These are phyloP conservation scores for Plasmopara viticola DNA, from an alignment of 352 stramenopile genomes.

Conservation along the genomic window DNA sequence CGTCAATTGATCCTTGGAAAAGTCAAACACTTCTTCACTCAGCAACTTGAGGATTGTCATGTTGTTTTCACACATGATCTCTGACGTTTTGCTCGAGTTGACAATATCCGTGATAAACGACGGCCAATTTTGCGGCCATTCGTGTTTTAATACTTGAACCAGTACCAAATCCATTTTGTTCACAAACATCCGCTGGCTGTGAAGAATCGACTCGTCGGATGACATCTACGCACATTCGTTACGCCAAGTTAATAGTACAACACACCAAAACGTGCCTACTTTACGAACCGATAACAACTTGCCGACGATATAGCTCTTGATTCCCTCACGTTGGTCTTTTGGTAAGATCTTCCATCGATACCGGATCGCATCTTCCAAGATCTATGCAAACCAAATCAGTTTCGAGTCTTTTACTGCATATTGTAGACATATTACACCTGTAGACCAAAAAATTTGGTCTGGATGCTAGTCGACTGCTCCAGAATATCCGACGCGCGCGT, in stretches of 20 bases:
- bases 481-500: slow-evolving; percentile 94
- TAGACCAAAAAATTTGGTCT: slow-evolving; percentile 92
- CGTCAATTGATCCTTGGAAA: slow-evolving; percentile 97
- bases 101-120: slow-evolving; percentile 97
- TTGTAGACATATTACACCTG: slow-evolving; percentile 32
- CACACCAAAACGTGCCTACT: slow-evolving; percentile 1
- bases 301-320: slow-evolving; percentile 97
- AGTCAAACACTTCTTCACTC: slow-evolving; percentile 99
- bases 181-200: slow-evolving; percentile 90
- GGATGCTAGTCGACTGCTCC: slow-evolving; percentile 84
- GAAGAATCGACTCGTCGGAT: slow-evolving; percentile 84
- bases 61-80: slow-evolving; percentile 99
- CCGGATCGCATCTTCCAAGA: slow-evolving; percentile 96
- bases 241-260: not conserved
- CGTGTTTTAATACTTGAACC: slow-evolving; percentile 98
- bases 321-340: slow-evolving; percentile 95
- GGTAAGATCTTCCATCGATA: slow-evolving; percentile 96
- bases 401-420: not conserved
- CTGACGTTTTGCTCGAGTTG: slow-evolving; percentile 90
- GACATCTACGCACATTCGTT: slow-evolving; percentile 54
- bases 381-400: slow-evolving; percentile 34
- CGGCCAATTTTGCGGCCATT: slow-evolving; percentile 99
- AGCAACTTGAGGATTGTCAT: slow-evolving; percentile 99
- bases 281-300: slow-evolving; percentile 90
- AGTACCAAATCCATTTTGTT: slow-evolving; percentile 96